Evolutionary conservation across 805 yeast genomes (phyloP), one percentile per base, ranked within the genome.

Genomic region (Teunomyces panamensis): DNA sequence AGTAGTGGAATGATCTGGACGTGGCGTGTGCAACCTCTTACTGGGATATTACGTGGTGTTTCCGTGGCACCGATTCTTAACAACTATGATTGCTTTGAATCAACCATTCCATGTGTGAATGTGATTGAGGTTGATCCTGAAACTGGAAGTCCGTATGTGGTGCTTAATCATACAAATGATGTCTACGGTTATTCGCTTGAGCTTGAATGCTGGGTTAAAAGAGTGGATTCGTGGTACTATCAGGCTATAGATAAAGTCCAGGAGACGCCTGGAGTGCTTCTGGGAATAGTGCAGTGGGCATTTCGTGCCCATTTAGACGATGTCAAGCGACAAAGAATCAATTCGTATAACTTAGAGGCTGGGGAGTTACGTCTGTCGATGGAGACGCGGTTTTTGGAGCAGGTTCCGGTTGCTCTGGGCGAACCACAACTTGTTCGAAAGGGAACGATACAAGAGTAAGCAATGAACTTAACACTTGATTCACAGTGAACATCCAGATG

Each of bases 51-150:
- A 30, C 61, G 61, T 29, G 75, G 74, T 1, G 67, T 80, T 1
- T 77, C 86, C 1, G 51, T 84, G 24, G 80, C 87, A 0, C 75
- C 84, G 0, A 65, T 82, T 2, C 55, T 83, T 47, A 80, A 80
- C 57, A 57, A 58, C 28, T 50, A 58, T 9, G 55, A 53, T 20
- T 42, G 64, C 3, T 39, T 24, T 5, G 33, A 44, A 4, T 45
- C 49, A 26, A 33, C 41, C 9, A 43, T 51, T 20, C 48, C 48
- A 3, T 42, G 43, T 20, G 44, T 49, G 11, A 44, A 29, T 2
- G 42, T 46, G 4, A 35, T 74, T 28, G 78, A 75, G 11, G 42
- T 79, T 0, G 61, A 65, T 28, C 54, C 55, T 2, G 49, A 51
- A 4, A 59, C 62, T 20, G 84, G 83, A 0, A 44, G 68, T 8